Evolutionary conservation across 2,329 filamentous ascomycete genomes (phyloP), one percentile per base, ranked within the genome.

Genomic region (Ploettnerulaceae sp.): DNA sequence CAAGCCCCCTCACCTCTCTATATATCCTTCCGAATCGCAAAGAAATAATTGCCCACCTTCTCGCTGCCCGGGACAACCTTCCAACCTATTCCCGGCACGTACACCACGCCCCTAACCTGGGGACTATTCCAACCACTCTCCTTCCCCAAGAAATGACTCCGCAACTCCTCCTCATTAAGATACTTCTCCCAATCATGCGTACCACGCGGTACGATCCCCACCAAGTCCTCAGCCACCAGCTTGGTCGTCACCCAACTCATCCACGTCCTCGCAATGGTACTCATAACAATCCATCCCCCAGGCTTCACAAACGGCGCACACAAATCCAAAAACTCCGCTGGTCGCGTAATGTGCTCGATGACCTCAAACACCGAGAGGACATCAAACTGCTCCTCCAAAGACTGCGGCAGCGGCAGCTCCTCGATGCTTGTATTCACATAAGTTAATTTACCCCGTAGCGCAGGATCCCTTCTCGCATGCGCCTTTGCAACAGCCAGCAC

Each of bases 181-280:
- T 97, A 98, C 71, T 97, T 95, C 53, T 75, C 75, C 93, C 93
- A 98, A 66, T 96, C 89, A 69, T 98, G 93, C 36, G 93, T 98
- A 1, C 93, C 93, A 54, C 78, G 79, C 7, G 93, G 93, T 47
- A 98, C 93, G 51, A 97, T 88, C 4, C 86, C 75, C 64, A 95
- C 60, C 48, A 96, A 64, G 69, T 93, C 87, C 70, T 98, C 93
- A 0, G 93, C 93, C 53, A 95, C 75, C 18, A 97, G 71, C 61
- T 95, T 95, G 2, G 94, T 98, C 9, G 91, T 89, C 36, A 96
- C 67, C 84, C 89, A 98, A 57, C 87, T 93, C 52, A 81, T 81
- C 76, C 87, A 86, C 1, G 89, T 95, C 53, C 93, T 75, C 40
- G 93, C 86, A 63, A 98, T 97, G 3, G 93, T 98, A 64, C 86